phyloP scores from a whole-genome alignment of 2,329 filamentous ascomycete genomes.

The Seiridium cupressi region DNA sequence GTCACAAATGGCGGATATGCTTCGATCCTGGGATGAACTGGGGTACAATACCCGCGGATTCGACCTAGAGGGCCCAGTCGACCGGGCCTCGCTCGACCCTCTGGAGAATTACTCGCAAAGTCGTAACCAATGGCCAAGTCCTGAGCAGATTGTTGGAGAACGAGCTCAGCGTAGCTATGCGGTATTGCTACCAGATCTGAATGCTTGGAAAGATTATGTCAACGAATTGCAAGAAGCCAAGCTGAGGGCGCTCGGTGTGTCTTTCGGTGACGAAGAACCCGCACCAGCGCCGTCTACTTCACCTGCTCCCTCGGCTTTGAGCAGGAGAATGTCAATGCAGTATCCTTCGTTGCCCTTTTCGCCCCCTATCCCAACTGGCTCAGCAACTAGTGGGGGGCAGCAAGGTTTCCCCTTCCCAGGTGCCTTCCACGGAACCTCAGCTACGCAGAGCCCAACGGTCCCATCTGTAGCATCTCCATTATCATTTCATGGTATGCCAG shows the following conservation, averaged over 20 bases:
- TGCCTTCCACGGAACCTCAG: slow-evolving; percentile 59
- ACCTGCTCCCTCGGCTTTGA: slow-evolving; percentile 59
- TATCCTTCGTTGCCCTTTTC: slow-evolving; percentile 79
- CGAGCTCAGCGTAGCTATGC: slow-evolving; percentile 50
- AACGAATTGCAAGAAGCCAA: slow-evolving; percentile 86
- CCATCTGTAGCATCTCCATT: slow-evolving; percentile 70
- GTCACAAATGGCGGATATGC: slow-evolving; percentile 58
- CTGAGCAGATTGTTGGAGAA: slow-evolving; percentile 56
- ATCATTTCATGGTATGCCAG: slow-evolving; percentile 60
- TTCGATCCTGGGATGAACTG: slow-evolving; percentile 64
- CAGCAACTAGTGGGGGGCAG: slow-evolving; percentile 66
- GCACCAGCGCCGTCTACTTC: slow-evolving; percentile 61
- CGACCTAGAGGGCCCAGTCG: slow-evolving; percentile 53
- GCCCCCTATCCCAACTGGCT: slow-evolving; percentile 77
- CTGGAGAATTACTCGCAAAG: slow-evolving; percentile 57
- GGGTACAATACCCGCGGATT: slow-evolving; percentile 71
- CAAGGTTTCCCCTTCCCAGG: slow-evolving; percentile 56
- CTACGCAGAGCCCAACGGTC: slow-evolving; percentile 61
- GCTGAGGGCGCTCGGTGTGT: slow-evolving; percentile 86
- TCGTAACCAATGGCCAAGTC: slow-evolving; percentile 64
- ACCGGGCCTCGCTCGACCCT: slow-evolving; percentile 16
- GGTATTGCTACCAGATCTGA: slow-evolving; percentile 69
- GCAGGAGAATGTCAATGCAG: slow-evolving; percentile 69
- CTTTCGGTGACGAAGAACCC: slow-evolving; percentile 71
- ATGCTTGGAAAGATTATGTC: slow-evolving; percentile 74